Evolutionary conservation across 371 early-diverging fungal species (phyloP), one percentile per base, ranked within the genome.

Genomic region (Mucor irregularis): DNA sequence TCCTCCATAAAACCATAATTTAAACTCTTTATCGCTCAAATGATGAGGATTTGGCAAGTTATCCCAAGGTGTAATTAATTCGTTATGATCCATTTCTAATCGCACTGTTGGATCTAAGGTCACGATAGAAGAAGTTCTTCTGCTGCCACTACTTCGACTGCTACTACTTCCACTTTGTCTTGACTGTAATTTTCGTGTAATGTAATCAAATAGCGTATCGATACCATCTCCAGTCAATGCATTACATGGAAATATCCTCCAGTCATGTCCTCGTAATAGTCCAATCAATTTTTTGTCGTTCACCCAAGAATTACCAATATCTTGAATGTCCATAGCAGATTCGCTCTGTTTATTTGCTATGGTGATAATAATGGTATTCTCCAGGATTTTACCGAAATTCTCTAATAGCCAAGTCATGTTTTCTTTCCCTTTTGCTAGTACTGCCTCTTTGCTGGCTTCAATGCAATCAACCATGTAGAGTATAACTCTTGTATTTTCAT

Each of bases 191-290:
- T 61, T 64, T 5, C 25, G 14, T 29, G 19, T 21, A 9, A 65
- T 16, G 45, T 69, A 64, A 7, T 51, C 49, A 22, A 62, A 43
- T 0, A 65, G 45, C 5, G n/a, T 28, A 7, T 65, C 65, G 2
- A 69, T 11, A 0, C 65, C 71, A 4, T 50, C 46, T n/a, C 66
- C 71, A 14, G 53, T 64, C 11, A 40, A n/a, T 10, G 68, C 38
- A 39, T 64, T 30, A 22, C 74, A 70, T 8, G 64, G 26, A 48
- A 74, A 74, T 16, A 74, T 47, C 1, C 74, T 56, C 74, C 74
- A 74, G 17, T 65, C 57, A 43, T 74, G 74, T 2, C 62, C 66
- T 21, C 61, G 44, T 11, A 74, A 34, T 19, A 56, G 45, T 10
- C 35, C 42, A 25, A 56, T 62, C 5, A 70, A 39, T 9, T 0